phyloP scores from a whole-genome alignment of 441 rosid genomes.

The Sinapis alba region DNA sequence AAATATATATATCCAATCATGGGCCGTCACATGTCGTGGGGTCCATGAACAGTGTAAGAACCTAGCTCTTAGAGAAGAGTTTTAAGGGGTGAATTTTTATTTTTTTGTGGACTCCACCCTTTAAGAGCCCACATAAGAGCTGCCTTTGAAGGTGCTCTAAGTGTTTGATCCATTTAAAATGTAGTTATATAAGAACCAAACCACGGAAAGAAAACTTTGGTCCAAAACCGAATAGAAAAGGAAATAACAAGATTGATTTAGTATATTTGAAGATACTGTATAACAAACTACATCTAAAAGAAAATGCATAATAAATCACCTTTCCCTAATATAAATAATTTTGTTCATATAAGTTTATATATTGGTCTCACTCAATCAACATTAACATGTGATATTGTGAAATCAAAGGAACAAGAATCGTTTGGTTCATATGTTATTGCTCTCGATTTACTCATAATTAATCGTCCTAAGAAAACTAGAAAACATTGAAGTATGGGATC shows the following conservation, averaged over 20 bases:
- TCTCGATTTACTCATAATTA: not conserved
- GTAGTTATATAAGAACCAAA: not conserved
- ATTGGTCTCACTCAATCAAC: not conserved
- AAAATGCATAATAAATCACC: not conserved
- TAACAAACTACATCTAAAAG: not conserved
- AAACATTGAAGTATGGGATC: slow-evolving; percentile 9
- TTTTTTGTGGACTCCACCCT: too few relatives aligned
- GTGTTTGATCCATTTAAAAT: not conserved
- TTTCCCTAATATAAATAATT: not conserved
- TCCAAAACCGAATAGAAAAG: not conserved
- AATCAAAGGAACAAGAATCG: slow-evolving; percentile 5
- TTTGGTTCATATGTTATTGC: slow-evolving; percentile 9
- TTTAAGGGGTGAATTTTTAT: too few relatives aligned
- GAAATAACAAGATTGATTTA: not conserved
- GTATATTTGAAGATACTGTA: not conserved
- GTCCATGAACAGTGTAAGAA: too few relatives aligned
- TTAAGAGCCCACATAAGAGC: too few relatives aligned
- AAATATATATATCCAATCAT: too few relatives aligned
- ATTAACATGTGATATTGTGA: slow-evolving; percentile 7
- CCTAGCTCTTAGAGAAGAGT: too few relatives aligned
- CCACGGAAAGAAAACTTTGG: slow-evolving; percentile 2
- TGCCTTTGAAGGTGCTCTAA: too few relatives aligned
- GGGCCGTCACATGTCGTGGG: too few relatives aligned
- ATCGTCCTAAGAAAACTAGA: not conserved
- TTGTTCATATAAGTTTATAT: not conserved